A percentile compares a stretch with the other conserved stretches of the same genome.
Evolutionary conservation across 2,329 filamentous ascomycete genomes (phyloP).

Genomic region (Neurospora sp.): DNA sequence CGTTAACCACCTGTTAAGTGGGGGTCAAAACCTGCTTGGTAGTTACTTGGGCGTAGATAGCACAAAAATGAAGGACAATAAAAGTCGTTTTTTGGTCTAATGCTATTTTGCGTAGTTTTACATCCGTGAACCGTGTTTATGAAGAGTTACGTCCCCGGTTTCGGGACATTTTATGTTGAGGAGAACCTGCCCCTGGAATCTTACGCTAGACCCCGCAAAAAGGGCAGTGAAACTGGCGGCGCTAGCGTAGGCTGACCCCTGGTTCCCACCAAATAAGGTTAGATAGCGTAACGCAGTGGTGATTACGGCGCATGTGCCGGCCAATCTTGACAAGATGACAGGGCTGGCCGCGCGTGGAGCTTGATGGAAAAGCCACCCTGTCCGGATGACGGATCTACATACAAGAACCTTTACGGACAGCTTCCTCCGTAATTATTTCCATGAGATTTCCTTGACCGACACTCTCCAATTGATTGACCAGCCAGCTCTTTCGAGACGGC

Average conservation of each 20-base stretch:
- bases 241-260: neutral
- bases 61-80: neutral
- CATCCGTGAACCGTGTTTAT: neutral
- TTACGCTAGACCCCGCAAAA: neutral
- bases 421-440: neutral
- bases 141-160: neutral
- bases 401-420: neutral
- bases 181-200: neutral
- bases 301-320: neutral
- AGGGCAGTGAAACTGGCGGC: neutral
- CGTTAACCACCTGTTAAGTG: neutral
- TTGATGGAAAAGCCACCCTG: slow-evolving; percentile 6
- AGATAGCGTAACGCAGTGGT: neutral
- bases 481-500: neutral
- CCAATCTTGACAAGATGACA: neutral
- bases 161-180: neutral
- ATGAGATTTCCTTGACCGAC: neutral
- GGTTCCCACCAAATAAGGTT: slow-evolving; percentile 5
- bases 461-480: neutral
- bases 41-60: neutral
- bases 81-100: neutral
- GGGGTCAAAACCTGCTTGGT: neutral
- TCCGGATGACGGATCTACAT: slow-evolving; percentile 3
- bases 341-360: slow-evolving; percentile 1
- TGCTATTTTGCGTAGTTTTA: neutral